Base-by-base conservation (phyloP, 352 stramenopile species). In the Globisporangium orthogonon region DNA sequence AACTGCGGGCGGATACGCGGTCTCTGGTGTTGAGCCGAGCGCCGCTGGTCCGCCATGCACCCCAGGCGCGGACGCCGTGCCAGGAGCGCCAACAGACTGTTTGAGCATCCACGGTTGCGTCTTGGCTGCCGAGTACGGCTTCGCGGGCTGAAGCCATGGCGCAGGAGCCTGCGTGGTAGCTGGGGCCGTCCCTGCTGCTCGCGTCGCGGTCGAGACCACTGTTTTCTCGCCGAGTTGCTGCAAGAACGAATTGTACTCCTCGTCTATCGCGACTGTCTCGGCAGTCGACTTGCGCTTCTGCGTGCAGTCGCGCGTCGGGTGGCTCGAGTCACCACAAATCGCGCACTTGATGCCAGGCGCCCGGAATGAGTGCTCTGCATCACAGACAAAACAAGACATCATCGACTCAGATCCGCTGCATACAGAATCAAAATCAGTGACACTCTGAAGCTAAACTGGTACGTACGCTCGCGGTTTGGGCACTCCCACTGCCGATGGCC, bases 401-500 rank as follows among this genome's bases (percentile, higher is more conserved):
- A 23, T 23, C 23, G 23, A 23, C 23, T 23, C 23, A 23, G 23
- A 23, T 23, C 23, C 23, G 23, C 23, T 23, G 23, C 23, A 23
- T 23, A 23, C 23, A 23, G 23, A 23, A 23, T 23, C 23, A 50
- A 4, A 28, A 29, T 31, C 44, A 50, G 2, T 7, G 4, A 50
- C 17, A 10, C 29, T 45, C 31, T 23, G 23, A 23, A 23, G 23
- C 23, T 23, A 23, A 1, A 23, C 23, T 23, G 23, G 4, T n/a
- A 54, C 78, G 50, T 82, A 90, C 81, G 86, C 52, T 89, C 79
- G 81, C 86, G 71, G 65, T 94, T 94, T 11, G 96, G 96, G 71
- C 97, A 99, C 65, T 99, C 96, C 74, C 91, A 99, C 64, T 98
- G 86, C 2, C 91, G 85, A 75, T 99, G 97, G 28, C 97, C 97